Percentiles rank a stretch among this genome's conserved stretches.
These are phyloP conservation scores for Conticribra weissflogii DNA, from an alignment of 108 stramenopile species.

Conservation along the genomic window DNA sequence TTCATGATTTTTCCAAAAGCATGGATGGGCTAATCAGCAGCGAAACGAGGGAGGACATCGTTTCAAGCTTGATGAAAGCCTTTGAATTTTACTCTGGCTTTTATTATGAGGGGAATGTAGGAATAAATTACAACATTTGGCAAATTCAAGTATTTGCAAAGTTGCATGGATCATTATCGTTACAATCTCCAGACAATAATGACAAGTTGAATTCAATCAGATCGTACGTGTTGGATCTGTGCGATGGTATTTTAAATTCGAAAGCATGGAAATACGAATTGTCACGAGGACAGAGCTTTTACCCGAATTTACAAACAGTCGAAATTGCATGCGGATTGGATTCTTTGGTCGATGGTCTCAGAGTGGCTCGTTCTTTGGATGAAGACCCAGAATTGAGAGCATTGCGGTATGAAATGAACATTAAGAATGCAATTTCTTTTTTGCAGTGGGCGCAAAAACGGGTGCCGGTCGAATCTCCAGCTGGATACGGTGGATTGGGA, in stretches of 20 bases:
- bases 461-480: slow-evolving; percentile 5
- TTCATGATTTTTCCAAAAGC: slow-evolving; percentile 18
- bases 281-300: slow-evolving; percentile 25
- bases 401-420: not conserved
- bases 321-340: slow-evolving; percentile 52
- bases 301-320: slow-evolving; percentile 44
- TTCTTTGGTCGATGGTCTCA: slow-evolving; percentile 23
- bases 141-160: slow-evolving; percentile 50
- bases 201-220: not conserved
- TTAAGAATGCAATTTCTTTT: slow-evolving; percentile 30
- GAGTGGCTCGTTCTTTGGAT: not conserved
- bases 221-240: slow-evolving; percentile 27
- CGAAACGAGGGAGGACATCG: slow-evolving; percentile 13
- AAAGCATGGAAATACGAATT: slow-evolving; percentile 36
- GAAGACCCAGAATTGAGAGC: not conserved
- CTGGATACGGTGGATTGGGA: slow-evolving; percentile 41
- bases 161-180: slow-evolving; percentile 13
- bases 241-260: slow-evolving; percentile 32
- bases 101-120: slow-evolving; percentile 37
- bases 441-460: slow-evolving; percentile 32
- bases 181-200: no score
- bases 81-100: slow-evolving; percentile 47
- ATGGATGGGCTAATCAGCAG: not conserved
- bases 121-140: slow-evolving; percentile 61
- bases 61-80: slow-evolving; percentile 35